Percentiles rank a stretch among this genome's conserved stretches.
Evolutionary conservation across 2,329 filamentous ascomycete species (phyloP).

Genomic region (Penicillium sp.): DNA sequence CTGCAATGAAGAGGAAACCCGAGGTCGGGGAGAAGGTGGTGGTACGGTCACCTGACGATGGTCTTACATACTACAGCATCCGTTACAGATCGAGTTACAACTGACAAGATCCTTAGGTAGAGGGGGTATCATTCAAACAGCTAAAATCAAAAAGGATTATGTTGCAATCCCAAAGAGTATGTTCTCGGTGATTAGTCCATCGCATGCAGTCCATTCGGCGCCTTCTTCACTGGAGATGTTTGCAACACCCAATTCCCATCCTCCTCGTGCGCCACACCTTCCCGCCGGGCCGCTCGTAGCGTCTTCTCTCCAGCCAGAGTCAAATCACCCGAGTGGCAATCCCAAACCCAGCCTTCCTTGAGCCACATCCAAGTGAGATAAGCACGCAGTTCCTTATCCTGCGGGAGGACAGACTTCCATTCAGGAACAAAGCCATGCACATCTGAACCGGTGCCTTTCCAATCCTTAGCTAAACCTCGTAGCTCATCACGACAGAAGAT

Average conservation of each 20-base stretch:
- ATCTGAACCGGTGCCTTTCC: slow-evolving; percentile 63
- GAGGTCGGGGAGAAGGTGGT: background rate
- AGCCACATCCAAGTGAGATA: slow-evolving; percentile 93
- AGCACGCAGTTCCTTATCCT: slow-evolving; percentile 87
- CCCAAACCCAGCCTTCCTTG: slow-evolving; percentile 82
- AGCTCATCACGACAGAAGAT: slow-evolving; percentile 88
- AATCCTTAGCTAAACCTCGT: slow-evolving; percentile 68
- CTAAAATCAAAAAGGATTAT: background rate
- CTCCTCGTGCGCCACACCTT: slow-evolving; percentile 51
- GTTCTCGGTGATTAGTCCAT: slow-evolving; percentile 10
- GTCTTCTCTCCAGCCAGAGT: slow-evolving; percentile 48
- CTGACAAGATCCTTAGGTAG: background rate
- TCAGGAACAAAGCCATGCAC: slow-evolving; percentile 73
- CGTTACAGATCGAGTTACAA: background rate
- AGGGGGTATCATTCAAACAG: slow-evolving; percentile 19
- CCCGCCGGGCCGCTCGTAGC: slow-evolving; percentile 46
- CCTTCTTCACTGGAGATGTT: slow-evolving; percentile 42
- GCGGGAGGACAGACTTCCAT: slow-evolving; percentile 84
- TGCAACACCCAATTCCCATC: slow-evolving; percentile 49
- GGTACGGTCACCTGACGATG: slow-evolving; percentile 2
- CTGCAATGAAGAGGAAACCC: slow-evolving; percentile 12
- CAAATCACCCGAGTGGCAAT: slow-evolving; percentile 68
- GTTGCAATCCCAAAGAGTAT: background rate
- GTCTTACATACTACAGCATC: background rate
- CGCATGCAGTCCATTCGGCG: slow-evolving; percentile 34